These are phyloP conservation scores for Xanthoconium purpureum DNA, from an alignment of 768 basidiomycete species.

Conservation along the genomic window DNA sequence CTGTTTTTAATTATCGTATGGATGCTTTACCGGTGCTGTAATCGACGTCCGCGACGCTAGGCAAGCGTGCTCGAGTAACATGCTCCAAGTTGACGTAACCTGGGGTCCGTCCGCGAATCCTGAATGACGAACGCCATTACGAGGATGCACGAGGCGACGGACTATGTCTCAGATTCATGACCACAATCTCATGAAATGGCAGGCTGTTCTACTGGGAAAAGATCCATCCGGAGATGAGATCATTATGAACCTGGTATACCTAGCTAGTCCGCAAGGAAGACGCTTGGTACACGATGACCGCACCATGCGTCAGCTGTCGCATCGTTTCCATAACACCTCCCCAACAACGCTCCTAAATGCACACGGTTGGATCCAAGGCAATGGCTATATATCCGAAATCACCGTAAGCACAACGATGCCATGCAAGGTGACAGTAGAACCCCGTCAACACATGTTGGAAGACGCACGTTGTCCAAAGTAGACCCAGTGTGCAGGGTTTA, in stretches of 20 bases:
- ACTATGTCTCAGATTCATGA: too few relatives aligned
- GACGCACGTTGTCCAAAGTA: constrained; percentile 46
- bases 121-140: too few relatives aligned
- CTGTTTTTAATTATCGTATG: constrained; percentile 1
- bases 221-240: too few relatives aligned
- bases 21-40: constrained; percentile 4
- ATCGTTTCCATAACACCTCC: not conserved
- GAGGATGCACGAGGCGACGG: too few relatives aligned
- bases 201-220: too few relatives aligned
- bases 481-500: constrained; percentile 43
- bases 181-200: too few relatives aligned
- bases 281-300: too few relatives aligned
- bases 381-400: constrained; percentile 17
- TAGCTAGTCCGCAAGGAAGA: too few relatives aligned
- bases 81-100: too few relatives aligned
- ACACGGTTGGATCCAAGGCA: constrained; percentile 34
- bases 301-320: not conserved
- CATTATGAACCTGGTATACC: too few relatives aligned
- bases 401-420: constrained; percentile 3
- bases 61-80: not conserved
- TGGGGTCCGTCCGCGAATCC: too few relatives aligned
- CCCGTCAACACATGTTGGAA: not conserved
- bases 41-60: not conserved
- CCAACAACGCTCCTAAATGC: constrained; percentile 15
- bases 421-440: not conserved